Evolutionary conservation across 2,329 filamentous ascomycete species (phyloP), one percentile per base, ranked within the genome.

Genomic region (Exophiala oligosperma): DNA sequence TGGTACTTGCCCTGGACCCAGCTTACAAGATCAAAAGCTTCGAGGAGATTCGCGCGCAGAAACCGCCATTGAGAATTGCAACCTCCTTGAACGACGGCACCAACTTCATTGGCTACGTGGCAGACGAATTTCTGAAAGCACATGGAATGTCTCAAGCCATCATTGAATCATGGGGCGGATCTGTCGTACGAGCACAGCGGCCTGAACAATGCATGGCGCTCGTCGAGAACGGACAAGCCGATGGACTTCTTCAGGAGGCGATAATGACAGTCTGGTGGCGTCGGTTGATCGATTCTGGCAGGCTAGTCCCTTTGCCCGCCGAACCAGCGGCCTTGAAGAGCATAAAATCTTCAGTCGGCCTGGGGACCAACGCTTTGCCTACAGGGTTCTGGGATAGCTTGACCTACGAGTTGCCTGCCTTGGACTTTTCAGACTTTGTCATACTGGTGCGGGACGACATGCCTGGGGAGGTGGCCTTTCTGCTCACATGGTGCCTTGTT

Each of bases 231-330:
- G 52, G 53, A 11, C 32, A 60, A 49, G 57, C 57, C 1, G 53
- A 60, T 37, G 57, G 52, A 23, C 43, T 60, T 2, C 49, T 60
- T 7, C 57, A 60, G 44, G 57, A 60, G 43, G 57, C 57, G 32
- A 60, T 60, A 41, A 60, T 60, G 57, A 60, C 57, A 29, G 24
- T 35, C 2, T 60, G 57, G 57, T 60, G 57, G 57, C 52, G 57
- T 26, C 14, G 53, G 24, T 46, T 60, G 8, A 37, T 56, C 44
- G 57, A 60, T 29, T 17, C 24, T 2, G 24, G 46, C 49, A 32
- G 12, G 28, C 23, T 60, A 17, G 37, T 56, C 8, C 57, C 57
- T 2, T 23, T 60, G 21, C 47, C 57, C 6, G 57, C 57, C 12
- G 57, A 60, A 49, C 32, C 14, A 21, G 17, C 23, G 4, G 52